Evolutionary conservation across 192 early-diverging fungal species (phyloP).

Genomic region (Geranomyces variabilis): DNA sequence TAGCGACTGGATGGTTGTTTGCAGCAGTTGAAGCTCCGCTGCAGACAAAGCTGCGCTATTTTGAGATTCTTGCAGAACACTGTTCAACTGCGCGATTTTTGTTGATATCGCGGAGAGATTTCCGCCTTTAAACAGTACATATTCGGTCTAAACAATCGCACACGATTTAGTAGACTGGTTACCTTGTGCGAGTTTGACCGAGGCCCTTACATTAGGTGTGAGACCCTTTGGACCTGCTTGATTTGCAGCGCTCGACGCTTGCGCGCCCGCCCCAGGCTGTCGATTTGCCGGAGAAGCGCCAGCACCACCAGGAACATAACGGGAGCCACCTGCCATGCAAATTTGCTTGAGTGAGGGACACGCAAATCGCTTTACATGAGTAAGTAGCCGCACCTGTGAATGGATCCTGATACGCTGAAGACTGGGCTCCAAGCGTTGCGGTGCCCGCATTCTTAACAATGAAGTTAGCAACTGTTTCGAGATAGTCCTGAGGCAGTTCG

Average conservation of each 20-base stretch:
- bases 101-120: constrained; percentile 72
- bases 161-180: neutral
- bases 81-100: constrained; percentile 77
- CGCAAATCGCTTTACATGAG: no score
- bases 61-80: constrained; percentile 41
- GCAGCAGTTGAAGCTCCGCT: constrained; percentile 9
- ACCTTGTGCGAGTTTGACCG: neutral
- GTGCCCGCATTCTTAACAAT: constrained; percentile 82
- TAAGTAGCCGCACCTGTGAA: constrained; percentile 64
- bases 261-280: neutral
- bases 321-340: constrained; percentile 16
- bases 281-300: neutral
- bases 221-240: neutral
- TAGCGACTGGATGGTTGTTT: constrained; percentile 28
- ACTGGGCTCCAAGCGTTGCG: constrained; percentile 53
- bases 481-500: constrained; percentile 77
- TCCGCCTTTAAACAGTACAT: constrained; percentile 69
- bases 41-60: constrained; percentile 16
- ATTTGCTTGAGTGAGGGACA: no score
- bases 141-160: constrained; percentile 27
- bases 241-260: neutral
- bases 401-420: constrained; percentile 56
- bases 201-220: constrained; percentile 15
- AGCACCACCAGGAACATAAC: constrained; percentile 34
- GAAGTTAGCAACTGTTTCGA: constrained; percentile 95